Conservation (phyloP, 176 grass and related monocot genomes). For the Carex pumila region DNA sequence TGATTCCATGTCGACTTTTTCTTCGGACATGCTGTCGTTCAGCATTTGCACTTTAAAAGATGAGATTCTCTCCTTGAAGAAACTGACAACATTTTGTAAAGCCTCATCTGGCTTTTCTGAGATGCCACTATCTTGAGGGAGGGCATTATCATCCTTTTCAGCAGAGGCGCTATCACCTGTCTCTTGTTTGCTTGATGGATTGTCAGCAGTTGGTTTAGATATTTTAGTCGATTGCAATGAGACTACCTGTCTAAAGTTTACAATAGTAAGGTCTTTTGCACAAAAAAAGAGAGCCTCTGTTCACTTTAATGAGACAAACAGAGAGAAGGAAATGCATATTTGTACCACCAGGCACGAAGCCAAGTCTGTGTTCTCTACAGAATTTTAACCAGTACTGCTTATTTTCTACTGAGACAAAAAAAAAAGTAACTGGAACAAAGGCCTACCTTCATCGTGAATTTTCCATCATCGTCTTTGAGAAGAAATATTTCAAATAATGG, state of each 20-base stretch:
- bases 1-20: slow-evolving; percentile 15
- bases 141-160: slow-evolving; percentile 16
- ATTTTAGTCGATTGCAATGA: slow-evolving; percentile 57
- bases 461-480: slow-evolving; percentile 51
- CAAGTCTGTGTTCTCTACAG: neutral
- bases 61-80: slow-evolving; percentile 11
- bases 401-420: slow-evolving; percentile 18
- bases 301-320: neutral
- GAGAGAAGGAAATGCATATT: neutral
- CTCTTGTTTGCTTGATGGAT: slow-evolving; percentile 23
- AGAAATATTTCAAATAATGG: slow-evolving; percentile 90
- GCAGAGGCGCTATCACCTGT: slow-evolving; percentile 27
- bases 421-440: neutral
- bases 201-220: slow-evolving; percentile 29
- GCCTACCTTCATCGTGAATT: slow-evolving; percentile 70
- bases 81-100: neutral
- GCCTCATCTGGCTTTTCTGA: slow-evolving; percentile 14
- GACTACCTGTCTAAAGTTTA: slow-evolving; percentile 76
- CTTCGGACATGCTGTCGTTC: neutral
- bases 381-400: neutral
- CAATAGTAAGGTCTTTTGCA: slow-evolving; percentile 33
- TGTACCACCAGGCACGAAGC: neutral
- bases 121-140: slow-evolving; percentile 1
- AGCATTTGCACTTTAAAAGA: slow-evolving; percentile 14
- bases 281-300: slow-evolving; percentile 11